Evolutionary conservation across 2,329 filamentous ascomycete genomes (phyloP).

Genomic region (Colletotrichum sp.): DNA sequence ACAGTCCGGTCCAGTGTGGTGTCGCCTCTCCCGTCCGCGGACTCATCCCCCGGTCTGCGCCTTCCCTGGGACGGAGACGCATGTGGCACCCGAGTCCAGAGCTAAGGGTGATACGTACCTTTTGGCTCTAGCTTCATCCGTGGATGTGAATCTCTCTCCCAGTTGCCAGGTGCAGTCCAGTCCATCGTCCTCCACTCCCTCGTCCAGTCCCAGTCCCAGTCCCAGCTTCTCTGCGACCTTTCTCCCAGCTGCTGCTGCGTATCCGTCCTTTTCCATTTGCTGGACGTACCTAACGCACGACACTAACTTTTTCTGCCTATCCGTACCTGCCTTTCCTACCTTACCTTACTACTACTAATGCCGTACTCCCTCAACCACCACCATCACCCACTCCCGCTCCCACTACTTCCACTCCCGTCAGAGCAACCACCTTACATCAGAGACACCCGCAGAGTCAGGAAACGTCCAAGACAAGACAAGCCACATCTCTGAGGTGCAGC

Average conservation of each 20-base stretch:
- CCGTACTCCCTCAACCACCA: not conserved
- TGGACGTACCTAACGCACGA: not conserved
- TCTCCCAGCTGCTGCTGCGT: not conserved
- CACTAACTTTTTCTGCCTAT: not conserved
- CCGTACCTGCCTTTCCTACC: not conserved
- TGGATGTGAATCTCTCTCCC: not conserved
- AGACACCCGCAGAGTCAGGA: not conserved
- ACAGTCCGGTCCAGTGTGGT: not conserved
- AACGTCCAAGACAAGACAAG: not conserved
- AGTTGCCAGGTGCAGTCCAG: not conserved
- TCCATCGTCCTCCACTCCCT: not conserved
- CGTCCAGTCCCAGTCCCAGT: not conserved
- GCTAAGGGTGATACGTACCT: not conserved
- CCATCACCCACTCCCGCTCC: not conserved
- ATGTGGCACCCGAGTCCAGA: slow-evolving; percentile 1
- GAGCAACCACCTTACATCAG: not conserved
- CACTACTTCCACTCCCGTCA: not conserved
- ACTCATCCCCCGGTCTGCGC: not conserved
- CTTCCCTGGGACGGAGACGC: slow-evolving; percentile 5
- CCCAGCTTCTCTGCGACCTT: not conserved
- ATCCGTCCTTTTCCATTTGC: not conserved
- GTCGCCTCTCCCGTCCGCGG: slow-evolving; percentile 15
- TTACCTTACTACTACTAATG: not conserved
- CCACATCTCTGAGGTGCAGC: slow-evolving; percentile 5
- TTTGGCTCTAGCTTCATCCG: not conserved